These are phyloP conservation scores for Arthrobotrys entomopaga DNA, from an alignment of 2,329 filamentous ascomycete genomes.

Conservation along the genomic window DNA sequence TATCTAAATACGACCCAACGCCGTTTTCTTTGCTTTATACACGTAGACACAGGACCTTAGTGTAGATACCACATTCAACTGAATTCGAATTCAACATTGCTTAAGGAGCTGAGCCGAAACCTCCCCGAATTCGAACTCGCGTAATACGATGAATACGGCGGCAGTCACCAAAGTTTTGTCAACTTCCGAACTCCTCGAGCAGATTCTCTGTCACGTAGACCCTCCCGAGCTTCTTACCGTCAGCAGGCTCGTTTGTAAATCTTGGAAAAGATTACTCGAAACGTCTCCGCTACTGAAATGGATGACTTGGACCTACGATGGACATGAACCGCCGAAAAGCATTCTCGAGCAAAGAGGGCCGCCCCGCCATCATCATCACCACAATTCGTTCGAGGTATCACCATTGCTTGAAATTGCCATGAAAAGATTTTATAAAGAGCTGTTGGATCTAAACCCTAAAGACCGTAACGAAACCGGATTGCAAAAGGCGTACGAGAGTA, in stretches of 20 bases:
- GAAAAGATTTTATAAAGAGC: neutral
- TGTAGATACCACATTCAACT: no score
- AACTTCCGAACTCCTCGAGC: conserved; percentile 15
- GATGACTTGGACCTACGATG: conserved; percentile 7
- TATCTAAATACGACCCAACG: no score
- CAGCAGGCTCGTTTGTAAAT: conserved; percentile 11
- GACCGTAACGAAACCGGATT: neutral
- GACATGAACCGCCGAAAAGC: conserved; percentile 9
- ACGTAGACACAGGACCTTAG: no score
- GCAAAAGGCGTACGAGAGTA: neutral
- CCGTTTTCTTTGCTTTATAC: no score
- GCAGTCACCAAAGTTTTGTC: conserved; percentile 1
- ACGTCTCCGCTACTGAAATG: conserved; percentile 25
- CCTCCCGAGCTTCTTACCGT: conserved; percentile 14
- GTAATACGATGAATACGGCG: neutral
- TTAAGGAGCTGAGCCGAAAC: neutral
- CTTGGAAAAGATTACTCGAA: conserved; percentile 19
- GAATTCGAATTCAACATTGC: no score
- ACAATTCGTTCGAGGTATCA: neutral
- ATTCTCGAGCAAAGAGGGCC: neutral
- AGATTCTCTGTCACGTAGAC: conserved; percentile 22
- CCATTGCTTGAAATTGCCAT: neutral
- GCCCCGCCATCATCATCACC: neutral
- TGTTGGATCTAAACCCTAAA: neutral
- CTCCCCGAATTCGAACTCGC: neutral